These are phyloP conservation scores for Penicillium egyptiacum DNA, from an alignment of 495 filamentous ascomycete genomes.

Conservation along the genomic window DNA sequence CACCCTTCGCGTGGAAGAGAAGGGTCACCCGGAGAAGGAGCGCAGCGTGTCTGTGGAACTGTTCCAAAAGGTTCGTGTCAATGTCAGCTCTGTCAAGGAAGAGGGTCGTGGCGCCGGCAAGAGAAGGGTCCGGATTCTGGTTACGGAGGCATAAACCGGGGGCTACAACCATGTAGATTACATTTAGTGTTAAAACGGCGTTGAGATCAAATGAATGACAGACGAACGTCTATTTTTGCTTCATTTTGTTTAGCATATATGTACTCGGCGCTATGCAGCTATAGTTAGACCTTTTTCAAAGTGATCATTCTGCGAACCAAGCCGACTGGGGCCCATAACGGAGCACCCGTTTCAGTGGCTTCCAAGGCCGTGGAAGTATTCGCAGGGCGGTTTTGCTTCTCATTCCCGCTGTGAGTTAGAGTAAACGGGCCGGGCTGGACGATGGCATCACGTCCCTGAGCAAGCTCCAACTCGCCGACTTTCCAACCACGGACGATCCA, in stretches of 20 bases:
- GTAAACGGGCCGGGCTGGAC: slow-evolving; percentile 17
- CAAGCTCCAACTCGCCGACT: slow-evolving; percentile 53
- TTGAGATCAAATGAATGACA: slow-evolving; percentile 7
- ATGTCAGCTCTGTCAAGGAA: slow-evolving; percentile 88
- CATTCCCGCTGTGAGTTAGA: not conserved
- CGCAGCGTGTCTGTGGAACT: slow-evolving; percentile 65
- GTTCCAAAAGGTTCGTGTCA: slow-evolving; percentile 86
- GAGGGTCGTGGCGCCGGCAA: slow-evolving; percentile 80
- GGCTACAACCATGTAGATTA: slow-evolving; percentile 14
- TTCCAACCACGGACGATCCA: slow-evolving; percentile 57
- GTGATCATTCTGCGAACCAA: slow-evolving; percentile 38
- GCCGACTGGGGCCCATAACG: slow-evolving; percentile 30
- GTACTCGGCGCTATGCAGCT: not conserved
- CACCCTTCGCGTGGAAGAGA: slow-evolving; percentile 57
- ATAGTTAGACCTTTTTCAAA: slow-evolving; percentile 34
- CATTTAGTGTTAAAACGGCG: slow-evolving; percentile 5
- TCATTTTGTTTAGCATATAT: not conserved
- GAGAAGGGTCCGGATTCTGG: slow-evolving; percentile 58
- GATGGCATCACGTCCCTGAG: slow-evolving; percentile 22
- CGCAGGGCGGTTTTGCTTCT: slow-evolving; percentile 21
- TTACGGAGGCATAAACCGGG: slow-evolving; percentile 28
- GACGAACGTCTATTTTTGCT: slow-evolving; percentile 6
- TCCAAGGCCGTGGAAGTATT: slow-evolving; percentile 2
- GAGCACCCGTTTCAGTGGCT: not conserved
- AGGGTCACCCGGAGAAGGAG: slow-evolving; percentile 49